Conservation (phyloP, 192 early-diverging fungal genomes). For the Linnemannia hyalina region DNA sequence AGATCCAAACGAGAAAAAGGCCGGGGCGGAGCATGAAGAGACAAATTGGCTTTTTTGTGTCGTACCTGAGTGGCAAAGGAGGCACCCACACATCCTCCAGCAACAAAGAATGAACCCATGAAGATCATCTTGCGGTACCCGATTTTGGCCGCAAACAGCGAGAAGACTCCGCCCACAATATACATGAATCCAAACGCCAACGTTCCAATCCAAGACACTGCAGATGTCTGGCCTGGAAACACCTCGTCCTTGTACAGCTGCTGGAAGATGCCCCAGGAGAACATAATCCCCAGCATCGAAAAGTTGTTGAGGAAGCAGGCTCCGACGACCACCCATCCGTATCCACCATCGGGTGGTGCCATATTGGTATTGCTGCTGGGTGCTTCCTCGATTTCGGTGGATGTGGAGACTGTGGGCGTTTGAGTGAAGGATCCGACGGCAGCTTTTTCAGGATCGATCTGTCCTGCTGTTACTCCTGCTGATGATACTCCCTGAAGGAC, state of each 20-base stretch:
- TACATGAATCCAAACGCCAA: constrained; percentile 49
- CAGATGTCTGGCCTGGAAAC: constrained; percentile 52
- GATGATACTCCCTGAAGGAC: not conserved
- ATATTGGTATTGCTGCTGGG: not conserved
- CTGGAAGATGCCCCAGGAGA: constrained; percentile 63
- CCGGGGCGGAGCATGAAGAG: constrained; percentile 1
- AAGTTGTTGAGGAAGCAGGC: constrained; percentile 58
- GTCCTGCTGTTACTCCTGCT: not conserved
- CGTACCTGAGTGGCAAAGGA: constrained; percentile 60
- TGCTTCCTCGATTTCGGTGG: not conserved
- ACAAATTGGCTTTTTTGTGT: not conserved
- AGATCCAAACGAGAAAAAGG: not conserved
- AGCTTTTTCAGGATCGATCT: not conserved
- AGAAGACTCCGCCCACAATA: constrained; percentile 37
- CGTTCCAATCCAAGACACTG: constrained; percentile 61
- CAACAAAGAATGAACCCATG: constrained; percentile 29
- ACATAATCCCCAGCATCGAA: constrained; percentile 61
- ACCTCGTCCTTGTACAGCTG: constrained; percentile 60
- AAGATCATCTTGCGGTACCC: constrained; percentile 49
- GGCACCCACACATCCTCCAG: constrained; percentile 48
- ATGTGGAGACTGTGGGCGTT: not conserved
- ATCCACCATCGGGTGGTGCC: constrained; percentile 57
- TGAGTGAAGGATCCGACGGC: not conserved
- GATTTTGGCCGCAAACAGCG: constrained; percentile 45
- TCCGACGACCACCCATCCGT: constrained; percentile 60